A percentile compares a stretch with the other conserved stretches of the same genome.
phyloP scores from a whole-genome alignment of 176 grass and related monocot genomes.

The Otatea glauca region DNA sequence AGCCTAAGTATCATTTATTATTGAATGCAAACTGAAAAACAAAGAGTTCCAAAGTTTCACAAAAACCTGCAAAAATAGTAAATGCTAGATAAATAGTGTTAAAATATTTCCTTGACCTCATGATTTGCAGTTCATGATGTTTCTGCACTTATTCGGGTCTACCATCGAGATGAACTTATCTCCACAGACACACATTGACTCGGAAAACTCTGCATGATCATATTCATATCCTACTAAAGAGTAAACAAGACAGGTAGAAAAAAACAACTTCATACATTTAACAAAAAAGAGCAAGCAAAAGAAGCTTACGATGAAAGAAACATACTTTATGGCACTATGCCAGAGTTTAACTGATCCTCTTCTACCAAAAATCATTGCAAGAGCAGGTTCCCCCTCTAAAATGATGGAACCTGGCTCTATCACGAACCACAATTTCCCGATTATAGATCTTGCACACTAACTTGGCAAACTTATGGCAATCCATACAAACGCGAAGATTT shows the following conservation, averaged over 20 bases:
- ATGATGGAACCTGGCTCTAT: slow-evolving; percentile 18
- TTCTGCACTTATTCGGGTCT: neutral
- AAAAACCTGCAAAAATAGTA: neutral
- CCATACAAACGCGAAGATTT: slow-evolving; percentile 13
- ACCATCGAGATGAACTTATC: neutral
- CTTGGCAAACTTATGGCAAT: slow-evolving; percentile 11
- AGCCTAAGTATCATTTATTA: neutral
- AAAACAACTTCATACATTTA: neutral
- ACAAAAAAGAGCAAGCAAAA: neutral
- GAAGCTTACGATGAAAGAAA: neutral
- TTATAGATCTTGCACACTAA: slow-evolving; percentile 21
- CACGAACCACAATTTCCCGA: slow-evolving; percentile 13
- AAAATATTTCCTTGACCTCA: neutral
- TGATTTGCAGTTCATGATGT: neutral
- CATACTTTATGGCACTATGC: neutral
- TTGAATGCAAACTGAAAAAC: neutral
- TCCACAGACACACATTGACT: neutral
- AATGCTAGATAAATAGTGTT: neutral
- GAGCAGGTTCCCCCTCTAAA: slow-evolving; percentile 5
- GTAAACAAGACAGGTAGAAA: slow-evolving; percentile 5
- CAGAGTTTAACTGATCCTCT: neutral
- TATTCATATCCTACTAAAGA: neutral
- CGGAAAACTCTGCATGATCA: neutral
- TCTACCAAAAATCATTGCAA: slow-evolving; percentile 31
- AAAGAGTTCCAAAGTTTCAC: neutral